Evolutionary conservation across 2,329 filamentous ascomycete species (phyloP).

Genomic region (Calonectria ilicicola): DNA sequence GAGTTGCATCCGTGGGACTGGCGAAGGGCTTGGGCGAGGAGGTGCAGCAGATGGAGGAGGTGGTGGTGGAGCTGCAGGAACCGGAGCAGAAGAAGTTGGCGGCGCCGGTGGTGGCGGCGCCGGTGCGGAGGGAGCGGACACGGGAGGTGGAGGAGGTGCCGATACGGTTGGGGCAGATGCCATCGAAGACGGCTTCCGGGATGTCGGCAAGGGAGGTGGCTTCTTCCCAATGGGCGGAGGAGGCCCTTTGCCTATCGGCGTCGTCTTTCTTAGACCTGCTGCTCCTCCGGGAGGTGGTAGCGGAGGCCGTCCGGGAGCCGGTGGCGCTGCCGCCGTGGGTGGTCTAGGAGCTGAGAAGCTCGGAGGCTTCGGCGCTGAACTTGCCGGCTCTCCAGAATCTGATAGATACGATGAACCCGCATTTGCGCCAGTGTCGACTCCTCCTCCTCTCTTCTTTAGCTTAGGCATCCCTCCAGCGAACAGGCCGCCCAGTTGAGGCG

Average conservation of each 20-base stretch:
- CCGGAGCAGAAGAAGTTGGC: slow-evolving; percentile 53
- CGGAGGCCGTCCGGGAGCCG: slow-evolving; percentile 38
- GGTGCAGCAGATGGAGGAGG: slow-evolving; percentile 53
- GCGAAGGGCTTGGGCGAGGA: slow-evolving; percentile 52
- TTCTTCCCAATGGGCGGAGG: slow-evolving; percentile 86
- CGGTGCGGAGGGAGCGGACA: slow-evolving; percentile 50
- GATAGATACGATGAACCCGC: slow-evolving; percentile 79
- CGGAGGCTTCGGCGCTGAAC: slow-evolving; percentile 66
- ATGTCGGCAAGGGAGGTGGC: slow-evolving; percentile 71
- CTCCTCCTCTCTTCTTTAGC: slow-evolving; percentile 87
- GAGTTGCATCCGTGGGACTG: slow-evolving; percentile 44
- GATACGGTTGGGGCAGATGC: slow-evolving; percentile 40
- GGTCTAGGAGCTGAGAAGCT: slow-evolving; percentile 66
- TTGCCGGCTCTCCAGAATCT: slow-evolving; percentile 70
- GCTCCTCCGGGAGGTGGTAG: slow-evolving; percentile 58
- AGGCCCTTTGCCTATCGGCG: slow-evolving; percentile 68
- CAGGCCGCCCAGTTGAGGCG: slow-evolving; percentile 86
- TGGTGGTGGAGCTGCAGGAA: slow-evolving; percentile 54
- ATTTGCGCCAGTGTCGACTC: slow-evolving; percentile 75
- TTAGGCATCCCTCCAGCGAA: slow-evolving; percentile 98
- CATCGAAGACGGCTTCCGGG: slow-evolving; percentile 66
- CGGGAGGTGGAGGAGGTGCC: slow-evolving; percentile 51
- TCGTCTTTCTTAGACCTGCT: slow-evolving; percentile 69
- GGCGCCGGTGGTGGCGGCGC: slow-evolving; percentile 55
- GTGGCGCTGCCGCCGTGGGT: slow-evolving; percentile 52